These are phyloP conservation scores for Lodderomyces metapsilosis DNA, from an alignment of 1,139 yeast species.

Conservation along the genomic window DNA sequence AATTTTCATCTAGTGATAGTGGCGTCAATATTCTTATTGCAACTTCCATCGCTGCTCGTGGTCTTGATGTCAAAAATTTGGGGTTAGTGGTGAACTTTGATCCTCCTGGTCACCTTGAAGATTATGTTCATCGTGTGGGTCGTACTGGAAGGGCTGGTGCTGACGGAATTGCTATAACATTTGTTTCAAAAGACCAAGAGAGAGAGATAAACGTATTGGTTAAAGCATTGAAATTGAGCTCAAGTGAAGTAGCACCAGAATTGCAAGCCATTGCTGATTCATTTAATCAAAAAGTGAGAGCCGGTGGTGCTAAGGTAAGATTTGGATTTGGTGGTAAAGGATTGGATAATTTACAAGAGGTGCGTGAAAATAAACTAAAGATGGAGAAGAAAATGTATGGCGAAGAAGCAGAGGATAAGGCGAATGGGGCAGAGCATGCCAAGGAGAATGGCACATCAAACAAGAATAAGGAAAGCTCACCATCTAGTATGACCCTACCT, in stretches of 20 bases:
- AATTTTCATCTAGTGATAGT: conserved; percentile 57
- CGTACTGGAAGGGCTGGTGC: conserved; percentile 94
- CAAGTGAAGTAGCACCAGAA: conserved; percentile 50
- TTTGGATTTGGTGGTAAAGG: conserved; percentile 96
- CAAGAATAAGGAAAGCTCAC: neutral
- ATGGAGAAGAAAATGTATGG: conserved; percentile 45
- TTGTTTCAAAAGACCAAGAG: conserved; percentile 64
- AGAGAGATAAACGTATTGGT: conserved; percentile 70
- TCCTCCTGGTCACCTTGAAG: conserved; percentile 91
- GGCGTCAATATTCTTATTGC: conserved; percentile 69
- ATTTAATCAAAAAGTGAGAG: conserved; percentile 62
- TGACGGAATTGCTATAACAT: conserved; percentile 74
- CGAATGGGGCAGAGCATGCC: conserved; percentile 3
- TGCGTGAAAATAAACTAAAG: conserved; percentile 56
- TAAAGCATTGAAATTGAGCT: conserved; percentile 61
- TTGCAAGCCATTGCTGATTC: conserved; percentile 52
- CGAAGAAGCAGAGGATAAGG: conserved; percentile 4
- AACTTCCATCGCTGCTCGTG: conserved; percentile 93
- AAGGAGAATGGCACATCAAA: conserved; percentile 10
- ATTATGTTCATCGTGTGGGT: conserved; percentile 94
- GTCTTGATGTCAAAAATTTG: conserved; percentile 83
- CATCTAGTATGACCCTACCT: conserved; percentile 23
- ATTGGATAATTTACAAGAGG: conserved; percentile 71
- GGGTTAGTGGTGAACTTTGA: conserved; percentile 82
- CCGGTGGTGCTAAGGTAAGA: conserved; percentile 65